Evolutionary conservation across 805 yeast species (phyloP), one percentile per base, ranked within the genome.

Genomic region (Candida xiaguanensis): DNA sequence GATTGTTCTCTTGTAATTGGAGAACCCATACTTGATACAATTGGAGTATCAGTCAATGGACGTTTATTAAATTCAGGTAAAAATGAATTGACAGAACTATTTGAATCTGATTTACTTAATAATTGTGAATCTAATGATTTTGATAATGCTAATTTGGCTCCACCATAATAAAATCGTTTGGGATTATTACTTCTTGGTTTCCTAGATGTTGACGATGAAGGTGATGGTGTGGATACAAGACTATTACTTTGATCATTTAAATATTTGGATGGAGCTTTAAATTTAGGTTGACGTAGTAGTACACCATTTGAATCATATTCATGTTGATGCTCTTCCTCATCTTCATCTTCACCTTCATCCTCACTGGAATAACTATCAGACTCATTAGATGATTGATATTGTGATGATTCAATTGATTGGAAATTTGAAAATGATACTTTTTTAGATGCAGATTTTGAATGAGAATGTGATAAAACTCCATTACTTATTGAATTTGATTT

Each of bases 31-130:
- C 70, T 65, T 22, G 84, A 78, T 8, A 73, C 74, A 1, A 80
- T 71, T 0, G 93, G 93, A 0, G 93, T 84, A 52, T 84, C 93
- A 31, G 82, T 80, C 38, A 79, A 62, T 0, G 93, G 93, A 33
- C 89, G 65, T 56, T 77, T 80, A 53, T 82, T 79, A 60, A 84
- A 84, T 40, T 67, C 78, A 0, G 85, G 84, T 31, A 72, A 56
- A 28, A 47, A 45, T 23, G 46, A 31, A 31, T 41, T 44, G 3
- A 38, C 14, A 9, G 46, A 37, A 18, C 32, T 25, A 19, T 41
- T 43, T 12, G 41, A 38, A 25, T 45, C 45, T 18, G 41, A 40
- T 5, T 40, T 35, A 20, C 45, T 51, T 20, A 50, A 22, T 8
- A 41, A 11, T 20, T 44, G 47, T 5, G 48, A 43, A 27, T 48